Percentiles rank a stretch among this genome's conserved stretches.
These are phyloP conservation scores for Digitaria exilis DNA, from an alignment of 202 grass and related monocot species.

Conservation along the genomic window DNA sequence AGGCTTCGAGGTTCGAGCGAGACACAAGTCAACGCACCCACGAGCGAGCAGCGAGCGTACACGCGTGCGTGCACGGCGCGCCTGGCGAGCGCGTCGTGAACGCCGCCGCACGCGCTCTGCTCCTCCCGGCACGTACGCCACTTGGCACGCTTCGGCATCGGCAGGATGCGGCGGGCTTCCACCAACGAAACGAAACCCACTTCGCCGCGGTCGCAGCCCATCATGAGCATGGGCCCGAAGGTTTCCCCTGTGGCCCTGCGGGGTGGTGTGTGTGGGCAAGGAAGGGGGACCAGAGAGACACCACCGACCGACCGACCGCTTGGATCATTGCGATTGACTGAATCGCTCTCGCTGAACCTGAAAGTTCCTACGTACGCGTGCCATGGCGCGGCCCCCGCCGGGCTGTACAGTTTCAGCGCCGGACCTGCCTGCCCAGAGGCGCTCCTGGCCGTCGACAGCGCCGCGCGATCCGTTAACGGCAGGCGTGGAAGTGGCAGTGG, in stretches of 20 bases:
- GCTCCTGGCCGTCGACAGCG: constrained; percentile 29
- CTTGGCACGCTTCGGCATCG: too few relatives aligned
- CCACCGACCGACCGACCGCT: background rate
- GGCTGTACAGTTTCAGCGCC: constrained; percentile 34
- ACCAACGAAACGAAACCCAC: background rate
- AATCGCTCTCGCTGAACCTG: constrained; percentile 23
- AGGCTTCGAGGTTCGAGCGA: background rate
- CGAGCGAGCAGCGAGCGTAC: background rate
- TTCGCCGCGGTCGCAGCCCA: background rate
- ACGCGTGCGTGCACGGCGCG: background rate
- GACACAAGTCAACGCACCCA: background rate
- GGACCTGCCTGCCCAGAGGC: background rate
- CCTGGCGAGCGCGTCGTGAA: background rate
- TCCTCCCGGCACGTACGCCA: background rate
- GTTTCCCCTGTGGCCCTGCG: background rate
- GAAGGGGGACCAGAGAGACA: constrained; percentile 26
- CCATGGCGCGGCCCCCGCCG: too few relatives aligned
- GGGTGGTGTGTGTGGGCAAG: too few relatives aligned
- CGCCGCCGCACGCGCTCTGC: background rate
- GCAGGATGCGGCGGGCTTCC: too few relatives aligned
- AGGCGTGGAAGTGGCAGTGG: too few relatives aligned
- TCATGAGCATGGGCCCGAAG: background rate
- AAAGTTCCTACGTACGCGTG: background rate
- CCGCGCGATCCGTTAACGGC: constrained; percentile 37
- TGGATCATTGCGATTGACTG: constrained; percentile 41